These are phyloP conservation scores for Teunomyces atbi DNA, from an alignment of 805 yeast species.

Conservation along the genomic window DNA sequence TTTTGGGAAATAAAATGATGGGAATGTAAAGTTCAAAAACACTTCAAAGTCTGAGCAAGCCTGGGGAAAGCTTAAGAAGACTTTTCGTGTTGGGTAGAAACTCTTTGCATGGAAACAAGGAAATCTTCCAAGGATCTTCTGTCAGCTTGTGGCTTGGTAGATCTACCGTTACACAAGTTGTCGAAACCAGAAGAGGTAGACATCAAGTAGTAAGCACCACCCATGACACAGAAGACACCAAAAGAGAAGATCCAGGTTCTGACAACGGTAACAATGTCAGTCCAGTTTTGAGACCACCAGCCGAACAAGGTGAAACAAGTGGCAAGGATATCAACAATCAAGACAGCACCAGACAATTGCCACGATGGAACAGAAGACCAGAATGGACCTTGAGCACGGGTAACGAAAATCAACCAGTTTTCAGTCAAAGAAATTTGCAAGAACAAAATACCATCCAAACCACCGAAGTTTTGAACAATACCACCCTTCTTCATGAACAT, in stretches of 20 bases:
- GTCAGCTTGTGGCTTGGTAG: slow-evolving; percentile 54
- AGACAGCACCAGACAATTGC: slow-evolving; percentile 94
- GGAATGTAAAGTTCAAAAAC: background rate
- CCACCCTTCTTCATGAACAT: slow-evolving; percentile 90
- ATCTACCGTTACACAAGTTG: slow-evolving; percentile 81
- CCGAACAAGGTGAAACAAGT: slow-evolving; percentile 92
- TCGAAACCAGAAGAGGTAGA: slow-evolving; percentile 76
- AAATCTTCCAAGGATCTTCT: slow-evolving; percentile 77
- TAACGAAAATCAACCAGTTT: slow-evolving; percentile 95
- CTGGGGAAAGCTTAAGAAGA: slow-evolving; percentile 45
- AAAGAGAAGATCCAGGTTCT: slow-evolving; percentile 94
- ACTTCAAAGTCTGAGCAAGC: background rate
- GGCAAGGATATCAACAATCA: slow-evolving; percentile 85
- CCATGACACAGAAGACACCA: slow-evolving; percentile 95
- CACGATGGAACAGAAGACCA: slow-evolving; percentile 96
- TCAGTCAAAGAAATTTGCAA: slow-evolving; percentile 92
- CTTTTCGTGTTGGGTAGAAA: slow-evolving; percentile 85
- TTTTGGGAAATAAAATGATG: slow-evolving; percentile 3
- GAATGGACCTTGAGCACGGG: slow-evolving; percentile 98
- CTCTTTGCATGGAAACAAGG: slow-evolving; percentile 85
- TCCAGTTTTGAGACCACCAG: slow-evolving; percentile 98
- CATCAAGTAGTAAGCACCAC: slow-evolving; percentile 96
- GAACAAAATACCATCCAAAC: slow-evolving; percentile 85
- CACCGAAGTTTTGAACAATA: slow-evolving; percentile 95
- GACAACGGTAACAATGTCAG: slow-evolving; percentile 91